A percentile compares a stretch with the other conserved stretches of the same genome.
These are phyloP conservation scores for Neckera pumila DNA, from an alignment of 225 moss, liverwort and hornwort genomes.

Conservation along the genomic window DNA sequence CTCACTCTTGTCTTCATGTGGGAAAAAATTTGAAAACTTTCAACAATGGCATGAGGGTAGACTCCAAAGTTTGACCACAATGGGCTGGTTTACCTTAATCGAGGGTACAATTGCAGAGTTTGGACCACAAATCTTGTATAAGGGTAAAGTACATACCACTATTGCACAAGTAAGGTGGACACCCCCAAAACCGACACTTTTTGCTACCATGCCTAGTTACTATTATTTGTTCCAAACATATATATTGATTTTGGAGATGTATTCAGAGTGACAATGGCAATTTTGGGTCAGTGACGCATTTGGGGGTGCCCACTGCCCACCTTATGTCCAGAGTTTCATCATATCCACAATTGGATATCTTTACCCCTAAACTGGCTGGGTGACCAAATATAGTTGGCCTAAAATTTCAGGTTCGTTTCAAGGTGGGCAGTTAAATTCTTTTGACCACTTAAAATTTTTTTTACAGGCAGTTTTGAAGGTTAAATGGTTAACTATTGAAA, in stretches of 20 bases:
- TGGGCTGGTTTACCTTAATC: too few species aligned
- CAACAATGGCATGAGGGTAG: too few species aligned
- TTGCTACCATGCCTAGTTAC: neutral
- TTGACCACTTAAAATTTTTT: too few species aligned
- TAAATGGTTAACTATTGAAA: too few species aligned
- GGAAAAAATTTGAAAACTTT: too few species aligned
- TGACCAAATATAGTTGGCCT: too few species aligned
- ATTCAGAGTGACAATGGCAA: rapidly evolving
- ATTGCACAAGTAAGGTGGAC: neutral
- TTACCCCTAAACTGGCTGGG: too few species aligned
- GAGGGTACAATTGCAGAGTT: neutral
- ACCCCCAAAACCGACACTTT: rapidly evolving
- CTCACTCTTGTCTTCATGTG: too few species aligned
- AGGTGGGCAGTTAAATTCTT: too few species aligned
- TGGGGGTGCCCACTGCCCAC: neutral
- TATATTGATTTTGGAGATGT: neutral
- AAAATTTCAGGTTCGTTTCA: too few species aligned
- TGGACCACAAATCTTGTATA: neutral
- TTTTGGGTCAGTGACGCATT: neutral
- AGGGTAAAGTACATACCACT: neutral
- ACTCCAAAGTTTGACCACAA: too few species aligned
- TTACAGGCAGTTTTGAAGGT: too few species aligned
- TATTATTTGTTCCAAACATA: neutral
- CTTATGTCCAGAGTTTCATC: neutral
- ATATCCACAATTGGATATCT: neutral